Conservation (phyloP, 345 rosid genomes). For the Brassica carinata region DNA sequence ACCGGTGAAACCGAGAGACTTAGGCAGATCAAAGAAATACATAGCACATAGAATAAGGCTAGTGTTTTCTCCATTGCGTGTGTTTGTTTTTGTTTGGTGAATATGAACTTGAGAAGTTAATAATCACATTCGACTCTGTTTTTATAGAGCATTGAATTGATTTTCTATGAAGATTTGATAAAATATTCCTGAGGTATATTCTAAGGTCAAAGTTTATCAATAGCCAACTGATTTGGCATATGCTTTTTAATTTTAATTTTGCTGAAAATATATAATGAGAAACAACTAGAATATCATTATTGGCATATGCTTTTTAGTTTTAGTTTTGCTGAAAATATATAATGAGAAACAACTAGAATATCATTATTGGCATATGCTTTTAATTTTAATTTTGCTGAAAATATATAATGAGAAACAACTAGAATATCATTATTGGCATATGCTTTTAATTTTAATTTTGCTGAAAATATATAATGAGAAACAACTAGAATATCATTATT, state of each 20-base stretch:
- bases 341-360: no score
- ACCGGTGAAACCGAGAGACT: constrained; percentile 18
- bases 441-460: no score
- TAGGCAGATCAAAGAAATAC: constrained; percentile 29
- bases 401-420: no score
- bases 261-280: no score
- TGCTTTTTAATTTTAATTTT: constrained; percentile 1
- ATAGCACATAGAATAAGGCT: not conserved
- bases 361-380: no score
- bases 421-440: no score
- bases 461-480: no score
- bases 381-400: no score
- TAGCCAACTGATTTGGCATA: constrained; percentile 32
- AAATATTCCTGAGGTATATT: constrained; percentile 23
- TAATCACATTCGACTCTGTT: not conserved
- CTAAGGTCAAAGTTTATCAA: not conserved
- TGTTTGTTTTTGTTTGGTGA: not conserved
- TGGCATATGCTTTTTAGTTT: no score
- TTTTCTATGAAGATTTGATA: constrained; percentile 17
- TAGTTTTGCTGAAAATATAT: no score
- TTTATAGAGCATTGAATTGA: constrained; percentile 3
- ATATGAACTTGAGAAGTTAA: not conserved
- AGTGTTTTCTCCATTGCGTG: constrained; percentile 23
- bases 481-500: no score
- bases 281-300: no score